Evolutionary conservation across 2,329 filamentous ascomycete genomes (phyloP), one percentile per base, ranked within the genome.

Genomic region (Pestalotiopsis fici): DNA sequence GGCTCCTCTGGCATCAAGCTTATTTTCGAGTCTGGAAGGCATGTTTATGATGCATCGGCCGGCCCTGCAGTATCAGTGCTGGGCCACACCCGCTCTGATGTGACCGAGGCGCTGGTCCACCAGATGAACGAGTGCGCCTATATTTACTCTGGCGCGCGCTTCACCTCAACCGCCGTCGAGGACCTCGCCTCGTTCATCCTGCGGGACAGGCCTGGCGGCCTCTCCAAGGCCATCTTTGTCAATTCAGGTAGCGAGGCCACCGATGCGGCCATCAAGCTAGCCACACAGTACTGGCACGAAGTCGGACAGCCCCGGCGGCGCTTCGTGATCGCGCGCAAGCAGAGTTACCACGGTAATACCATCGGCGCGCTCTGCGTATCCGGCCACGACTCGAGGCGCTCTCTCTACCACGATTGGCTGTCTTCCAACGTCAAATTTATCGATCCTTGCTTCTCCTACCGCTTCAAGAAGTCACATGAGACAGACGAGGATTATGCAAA

Each of bases 1-100:
- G n/a, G 39, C 18, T 43, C 39, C 39, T 43, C 13, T 12, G 39
- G 39, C 13, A 12, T 15, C 13, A 43, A 43, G 18, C 39, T 59
- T 18, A 9, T 39, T 25, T 55, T 65, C 6, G 54, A 39, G 3
- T 31, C 59, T 28, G 64, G 64, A 31, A 27, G 55, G 12, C 15
- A 43, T 39, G 86, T 96, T 56, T 85, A 94, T 15, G 93, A 96
- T 76, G 90, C 88, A 1, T 92, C 90, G 23, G 87, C 90, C 31
- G 93, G 93, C 23, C 91, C 93, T 3, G 91, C 90, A 25, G 92
- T 94, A 3, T 85, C 89, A 11, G 91, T 90, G 74, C 80, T 95
- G 11, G 93, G 93, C 6, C 90, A 93, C 72, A 88, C 87, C 35
- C 85, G 91, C 64, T 74, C 83, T 55, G 82, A 89, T 60, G 87